Evolutionary conservation across 2,329 filamentous ascomycete genomes (phyloP).

Genomic region (Allantophomopsis cytisporea): DNA sequence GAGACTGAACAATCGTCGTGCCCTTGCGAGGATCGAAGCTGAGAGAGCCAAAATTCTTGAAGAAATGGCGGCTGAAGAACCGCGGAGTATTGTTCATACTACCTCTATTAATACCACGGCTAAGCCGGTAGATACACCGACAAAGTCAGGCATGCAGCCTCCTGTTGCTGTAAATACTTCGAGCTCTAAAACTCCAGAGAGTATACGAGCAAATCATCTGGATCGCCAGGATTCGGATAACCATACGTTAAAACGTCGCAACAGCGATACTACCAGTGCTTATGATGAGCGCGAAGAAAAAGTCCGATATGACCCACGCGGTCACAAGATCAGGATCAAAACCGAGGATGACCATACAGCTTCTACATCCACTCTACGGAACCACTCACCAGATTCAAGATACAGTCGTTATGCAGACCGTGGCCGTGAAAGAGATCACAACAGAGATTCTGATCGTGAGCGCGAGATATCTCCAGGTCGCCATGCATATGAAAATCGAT

Average conservation of each 20-base stretch:
- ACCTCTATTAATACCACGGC: conserved; percentile 1
- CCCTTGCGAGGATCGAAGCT: conserved; percentile 17
- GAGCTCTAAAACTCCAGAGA: no score
- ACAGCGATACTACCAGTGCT: no score
- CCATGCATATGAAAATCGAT: conserved; percentile 10
- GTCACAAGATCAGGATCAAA: no score
- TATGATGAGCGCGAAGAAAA: no score
- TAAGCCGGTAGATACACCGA: no score
- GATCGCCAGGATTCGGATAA: no score
- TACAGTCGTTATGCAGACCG: conserved; percentile 8
- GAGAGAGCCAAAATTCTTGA: conserved; percentile 15
- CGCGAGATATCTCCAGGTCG: conserved; percentile 12
- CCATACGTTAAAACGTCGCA: no score
- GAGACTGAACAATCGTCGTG: conserved; percentile 12
- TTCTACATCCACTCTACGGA: background rate
- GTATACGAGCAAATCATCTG: no score
- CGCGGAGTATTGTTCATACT: conserved; percentile 5
- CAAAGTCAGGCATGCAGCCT: no score
- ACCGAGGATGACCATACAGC: no score
- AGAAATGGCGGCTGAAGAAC: conserved; percentile 14
- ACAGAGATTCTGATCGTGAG: conserved; percentile 10
- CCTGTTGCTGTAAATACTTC: no score
- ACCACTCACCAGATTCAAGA: conserved; percentile 5
- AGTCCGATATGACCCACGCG: no score
- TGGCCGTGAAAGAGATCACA: conserved; percentile 2